phyloP scores from a whole-genome alignment of 192 early-diverging fungal species.

The Funneliformis mosseae region DNA sequence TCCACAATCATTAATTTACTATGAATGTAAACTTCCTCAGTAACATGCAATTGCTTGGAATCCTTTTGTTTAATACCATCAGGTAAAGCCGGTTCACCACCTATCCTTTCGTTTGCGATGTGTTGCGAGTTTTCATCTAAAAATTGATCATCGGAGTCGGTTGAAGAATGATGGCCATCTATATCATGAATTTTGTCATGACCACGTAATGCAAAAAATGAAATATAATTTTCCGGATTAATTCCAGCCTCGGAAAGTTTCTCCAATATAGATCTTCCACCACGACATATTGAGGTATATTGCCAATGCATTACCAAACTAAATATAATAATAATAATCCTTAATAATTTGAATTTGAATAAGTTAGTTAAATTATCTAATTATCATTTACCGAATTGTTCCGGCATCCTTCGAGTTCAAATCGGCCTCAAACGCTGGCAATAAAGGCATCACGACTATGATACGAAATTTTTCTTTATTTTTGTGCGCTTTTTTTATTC shows the following conservation, averaged over 20 bases:
- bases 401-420: slow-evolving; percentile 74
- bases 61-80: background rate
- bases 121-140: background rate
- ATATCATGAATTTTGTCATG: slow-evolving; percentile 67
- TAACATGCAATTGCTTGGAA: slow-evolving; percentile 49
- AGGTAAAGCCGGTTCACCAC: background rate
- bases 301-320: slow-evolving; percentile 81
- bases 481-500: slow-evolving; percentile 73
- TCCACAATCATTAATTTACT: slow-evolving; percentile 89
- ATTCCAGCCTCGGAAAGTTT: slow-evolving; percentile 58
- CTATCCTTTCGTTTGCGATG: background rate
- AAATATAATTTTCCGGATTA: slow-evolving; percentile 65
- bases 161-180: background rate
- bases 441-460: slow-evolving; percentile 83
- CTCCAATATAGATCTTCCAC: slow-evolving; percentile 69
- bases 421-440: slow-evolving; percentile 88
- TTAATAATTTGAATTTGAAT: background rate
- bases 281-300: slow-evolving; percentile 78
- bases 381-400: slow-evolving; percentile 56
- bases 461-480: slow-evolving; percentile 74
- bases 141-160: background rate
- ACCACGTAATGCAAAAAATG: slow-evolving; percentile 78
- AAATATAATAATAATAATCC: background rate
- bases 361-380: background rate
- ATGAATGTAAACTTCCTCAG: slow-evolving; percentile 88